phyloP scores from a whole-genome alignment of 176 grass and related monocot species.

The Oryza officinalis region DNA sequence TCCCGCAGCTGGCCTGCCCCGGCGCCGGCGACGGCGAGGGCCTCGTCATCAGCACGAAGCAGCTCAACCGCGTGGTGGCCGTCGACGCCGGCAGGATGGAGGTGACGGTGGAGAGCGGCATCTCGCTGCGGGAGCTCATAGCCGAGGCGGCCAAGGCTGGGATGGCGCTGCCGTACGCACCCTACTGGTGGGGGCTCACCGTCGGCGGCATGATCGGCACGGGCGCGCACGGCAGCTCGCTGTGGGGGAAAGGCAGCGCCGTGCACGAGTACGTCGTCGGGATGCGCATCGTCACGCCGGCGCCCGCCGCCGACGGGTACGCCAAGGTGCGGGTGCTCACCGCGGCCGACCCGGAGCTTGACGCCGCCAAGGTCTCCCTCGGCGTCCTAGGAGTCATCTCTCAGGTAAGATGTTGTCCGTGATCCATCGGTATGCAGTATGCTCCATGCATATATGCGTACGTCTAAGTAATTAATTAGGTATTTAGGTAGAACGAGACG shows the following conservation, averaged over 20 bases:
- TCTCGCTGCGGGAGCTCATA: constrained; percentile 45
- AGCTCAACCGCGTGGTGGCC: constrained; percentile 45
- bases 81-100: constrained; percentile 2
- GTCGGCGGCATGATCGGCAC: constrained; percentile 74
- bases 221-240: constrained; percentile 82
- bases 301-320: constrained; percentile 43
- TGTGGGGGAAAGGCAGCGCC: constrained; percentile 69
- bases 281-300: constrained; percentile 67
- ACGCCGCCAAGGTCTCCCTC: constrained; percentile 81
- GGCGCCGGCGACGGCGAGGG: constrained; percentile 40
- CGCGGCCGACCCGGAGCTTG: constrained; percentile 46
- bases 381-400: constrained; percentile 80
- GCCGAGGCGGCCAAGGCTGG: constrained; percentile 39
- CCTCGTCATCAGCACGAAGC: constrained; percentile 53
- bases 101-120: constrained; percentile 64
- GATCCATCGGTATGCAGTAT: too few relatives aligned
- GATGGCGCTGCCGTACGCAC: constrained; percentile 60
- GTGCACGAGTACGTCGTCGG: constrained; percentile 84
- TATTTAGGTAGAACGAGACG: too few relatives aligned
- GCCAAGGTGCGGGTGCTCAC: constrained; percentile 52
- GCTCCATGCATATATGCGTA: too few relatives aligned
- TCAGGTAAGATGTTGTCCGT: constrained; percentile 41
- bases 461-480: too few relatives aligned
- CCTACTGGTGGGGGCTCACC: constrained; percentile 80
- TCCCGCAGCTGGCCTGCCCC: constrained; percentile 66